Evolutionary conservation across 768 basidiomycete species (phyloP).

Genomic region (Russula dissimulans): DNA sequence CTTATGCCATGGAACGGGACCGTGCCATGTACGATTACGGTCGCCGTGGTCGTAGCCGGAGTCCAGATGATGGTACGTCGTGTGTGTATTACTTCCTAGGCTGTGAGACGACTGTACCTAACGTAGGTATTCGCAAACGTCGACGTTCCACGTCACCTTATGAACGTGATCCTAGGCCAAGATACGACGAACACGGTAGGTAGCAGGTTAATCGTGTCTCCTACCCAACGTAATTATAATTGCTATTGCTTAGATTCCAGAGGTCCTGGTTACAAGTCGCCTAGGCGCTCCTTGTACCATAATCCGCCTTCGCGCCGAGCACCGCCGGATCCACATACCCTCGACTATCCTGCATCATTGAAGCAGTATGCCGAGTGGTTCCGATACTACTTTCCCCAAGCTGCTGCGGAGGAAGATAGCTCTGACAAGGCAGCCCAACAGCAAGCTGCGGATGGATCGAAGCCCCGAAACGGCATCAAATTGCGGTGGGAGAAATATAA

Average conservation of each 20-base stretch:
- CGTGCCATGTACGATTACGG: constrained; percentile 57
- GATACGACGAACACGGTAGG: constrained; percentile 81
- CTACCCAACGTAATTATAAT: constrained; percentile 15
- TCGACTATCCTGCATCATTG: constrained; percentile 72
- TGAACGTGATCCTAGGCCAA: constrained; percentile 71
- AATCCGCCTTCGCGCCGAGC: constrained; percentile 39
- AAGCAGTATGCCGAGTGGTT: constrained; percentile 90
- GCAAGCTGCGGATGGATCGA: constrained; percentile 72
- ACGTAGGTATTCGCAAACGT: constrained; percentile 57
- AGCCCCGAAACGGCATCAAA: constrained; percentile 78
- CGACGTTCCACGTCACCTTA: constrained; percentile 73
- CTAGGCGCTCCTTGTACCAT: constrained; percentile 49
- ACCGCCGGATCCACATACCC: constrained; percentile 71
- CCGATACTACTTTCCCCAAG: constrained; percentile 61
- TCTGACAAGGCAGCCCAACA: constrained; percentile 79
- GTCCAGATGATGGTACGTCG: constrained; percentile 63
- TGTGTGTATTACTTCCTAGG: neutral
- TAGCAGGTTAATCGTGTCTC: neutral
- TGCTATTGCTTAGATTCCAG: constrained; percentile 56
- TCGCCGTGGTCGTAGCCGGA: constrained; percentile 68
- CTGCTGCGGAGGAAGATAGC: constrained; percentile 74
- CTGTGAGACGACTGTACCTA: constrained; percentile 1
- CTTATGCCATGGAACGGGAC: constrained; percentile 64
- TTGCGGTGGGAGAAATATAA: constrained; percentile 89
- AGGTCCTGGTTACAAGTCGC: constrained; percentile 53